Evolutionary conservation across 495 filamentous ascomycete genomes (phyloP).

Genomic region (Hypoxylon subgilvum): DNA sequence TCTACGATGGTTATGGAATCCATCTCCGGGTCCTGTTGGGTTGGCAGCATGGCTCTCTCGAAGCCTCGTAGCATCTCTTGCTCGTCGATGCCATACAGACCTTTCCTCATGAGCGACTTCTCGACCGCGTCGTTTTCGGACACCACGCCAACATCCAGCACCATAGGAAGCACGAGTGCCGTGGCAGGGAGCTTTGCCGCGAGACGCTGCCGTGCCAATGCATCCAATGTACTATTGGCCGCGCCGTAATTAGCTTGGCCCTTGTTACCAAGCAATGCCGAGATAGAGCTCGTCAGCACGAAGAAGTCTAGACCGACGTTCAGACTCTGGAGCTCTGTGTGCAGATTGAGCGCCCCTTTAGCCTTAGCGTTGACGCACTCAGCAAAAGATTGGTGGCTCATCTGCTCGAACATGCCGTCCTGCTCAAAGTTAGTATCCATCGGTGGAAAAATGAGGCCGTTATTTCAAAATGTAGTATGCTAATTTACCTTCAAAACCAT

Average conservation of each 20-base stretch:
- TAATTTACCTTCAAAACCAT: conserved; percentile 45
- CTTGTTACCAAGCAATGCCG: conserved; percentile 54
- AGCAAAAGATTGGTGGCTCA: conserved; percentile 20
- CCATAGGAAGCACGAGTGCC: conserved; percentile 48
- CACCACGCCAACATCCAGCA: conserved; percentile 50
- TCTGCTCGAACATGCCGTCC: conserved; percentile 35
- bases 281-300: conserved; percentile 56
- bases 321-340: conserved; percentile 42
- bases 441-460: too few relatives aligned
- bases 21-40: background rate
- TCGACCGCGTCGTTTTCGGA: conserved; percentile 39
- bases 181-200: conserved; percentile 44
- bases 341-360: conserved; percentile 46
- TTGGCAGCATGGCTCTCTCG: conserved; percentile 38
- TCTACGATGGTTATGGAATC: background rate
- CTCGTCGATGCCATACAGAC: conserved; percentile 47
- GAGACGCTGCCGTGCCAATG: conserved; percentile 49
- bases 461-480: too few relatives aligned
- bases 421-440: background rate
- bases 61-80: conserved; percentile 40
- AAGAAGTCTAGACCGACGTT: conserved; percentile 63
- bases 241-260: conserved; percentile 64
- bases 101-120: conserved; percentile 35
- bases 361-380: conserved; percentile 51
- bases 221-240: conserved; percentile 62